These are phyloP conservation scores for Russula brevipes DNA, from an alignment of 768 basidiomycete genomes.

Conservation along the genomic window DNA sequence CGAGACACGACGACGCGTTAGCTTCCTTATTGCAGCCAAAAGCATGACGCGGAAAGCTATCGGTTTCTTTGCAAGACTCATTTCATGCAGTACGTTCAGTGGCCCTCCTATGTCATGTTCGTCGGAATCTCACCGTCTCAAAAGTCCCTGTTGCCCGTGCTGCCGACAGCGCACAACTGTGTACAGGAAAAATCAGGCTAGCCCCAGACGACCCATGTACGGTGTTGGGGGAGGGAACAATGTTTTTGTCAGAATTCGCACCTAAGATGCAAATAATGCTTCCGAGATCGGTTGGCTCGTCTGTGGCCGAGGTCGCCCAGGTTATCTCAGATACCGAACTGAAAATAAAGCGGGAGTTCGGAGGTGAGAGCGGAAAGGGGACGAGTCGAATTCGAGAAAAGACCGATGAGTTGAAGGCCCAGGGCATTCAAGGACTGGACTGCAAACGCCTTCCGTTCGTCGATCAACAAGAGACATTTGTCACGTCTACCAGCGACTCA, in stretches of 20 bases:
- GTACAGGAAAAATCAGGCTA: constrained; percentile 65
- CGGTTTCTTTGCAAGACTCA: constrained; percentile 68
- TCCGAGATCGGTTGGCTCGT: constrained; percentile 71
- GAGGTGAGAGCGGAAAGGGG: constrained; percentile 71
- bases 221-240: constrained; percentile 78
- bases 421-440: constrained; percentile 57
- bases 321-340: constrained; percentile 85
- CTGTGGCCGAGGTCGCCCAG: constrained; percentile 78
- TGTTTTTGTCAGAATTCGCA: constrained; percentile 65
- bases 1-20: constrained; percentile 74
- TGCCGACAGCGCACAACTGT: constrained; percentile 74
- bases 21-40: constrained; percentile 83
- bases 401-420: constrained; percentile 50
- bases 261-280: constrained; percentile 85
- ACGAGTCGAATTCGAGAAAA: constrained; percentile 65
- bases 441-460: constrained; percentile 85
- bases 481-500: constrained; percentile 82
- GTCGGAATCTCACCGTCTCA: neutral
- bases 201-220: constrained; percentile 73
- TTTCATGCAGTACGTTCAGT: constrained; percentile 73
- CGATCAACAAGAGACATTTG: constrained; percentile 94
- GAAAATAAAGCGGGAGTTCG: constrained; percentile 81
- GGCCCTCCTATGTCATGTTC: neutral
- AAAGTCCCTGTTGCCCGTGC: constrained; percentile 91
- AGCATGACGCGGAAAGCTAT: constrained; percentile 78